Evolutionary conservation across 2,329 filamentous ascomycete species (phyloP), one percentile per base, ranked within the genome.

Genomic region (Ophiostoma pallidulum): DNA sequence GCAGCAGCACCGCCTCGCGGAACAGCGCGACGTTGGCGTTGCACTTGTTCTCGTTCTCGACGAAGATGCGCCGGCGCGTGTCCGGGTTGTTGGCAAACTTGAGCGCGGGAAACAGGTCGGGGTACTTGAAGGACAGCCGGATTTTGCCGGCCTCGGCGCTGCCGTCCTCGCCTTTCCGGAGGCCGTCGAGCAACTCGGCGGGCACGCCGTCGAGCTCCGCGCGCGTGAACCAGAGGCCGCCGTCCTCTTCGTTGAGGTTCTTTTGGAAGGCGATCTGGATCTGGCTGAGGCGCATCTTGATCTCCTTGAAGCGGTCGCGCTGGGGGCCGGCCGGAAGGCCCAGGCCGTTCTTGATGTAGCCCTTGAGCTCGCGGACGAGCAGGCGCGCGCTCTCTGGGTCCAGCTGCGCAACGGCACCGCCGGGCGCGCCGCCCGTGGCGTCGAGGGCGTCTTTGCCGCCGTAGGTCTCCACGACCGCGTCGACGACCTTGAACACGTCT

Each of bases 21-120:
- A 92, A 91, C 9, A 90, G 69, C 0, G 77, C 72, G 3, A 81
- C 74, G 59, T 92, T 92, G 53, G 78, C 65, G 56, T 83, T 84
- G 66, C 77, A 82, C 74, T 90, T 91, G 68, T 91, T 91, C 62
- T 89, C 83, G 58, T 89, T 89, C 12, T 74, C 77, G 52, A 89
- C 73, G 50, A 85, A 84, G 40, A 90, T 71, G 60, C 75, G 77
- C 59, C 77, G 77, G 45, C 86, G 75, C 4, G 79, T 82, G 53
- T 84, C 79, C 14, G 81, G 71, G 58, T 85, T 77, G 59, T 77
- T 75, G 38, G 83, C 84, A 60, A 88, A 89, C 68, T 89, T 91
- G 56, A 87, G 71, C 1, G 83, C 75, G 0, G 86, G 86, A 65
- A 88, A 85, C 32, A 87, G 72, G 60, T 90, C 85, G 2, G 85